Conservation (phyloP, 345 rosid species). For the Euphorbia lathyris region DNA sequence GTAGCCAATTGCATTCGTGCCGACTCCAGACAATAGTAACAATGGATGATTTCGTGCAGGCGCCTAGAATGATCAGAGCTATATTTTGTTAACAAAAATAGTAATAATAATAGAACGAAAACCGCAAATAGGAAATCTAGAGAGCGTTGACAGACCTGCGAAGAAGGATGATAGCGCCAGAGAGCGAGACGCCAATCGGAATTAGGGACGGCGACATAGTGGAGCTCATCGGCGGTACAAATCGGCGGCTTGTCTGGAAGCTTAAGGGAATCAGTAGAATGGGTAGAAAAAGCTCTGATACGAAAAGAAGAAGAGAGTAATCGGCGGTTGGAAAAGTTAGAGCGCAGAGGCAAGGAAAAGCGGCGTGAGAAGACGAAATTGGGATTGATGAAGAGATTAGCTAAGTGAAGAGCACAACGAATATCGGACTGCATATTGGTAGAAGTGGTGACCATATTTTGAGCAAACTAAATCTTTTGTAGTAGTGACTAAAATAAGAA, state of each 20-base stretch:
- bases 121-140: background rate
- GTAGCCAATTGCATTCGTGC: constrained; percentile 92
- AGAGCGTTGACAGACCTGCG: too few relatives aligned
- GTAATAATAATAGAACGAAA: background rate
- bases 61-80: constrained; percentile 38
- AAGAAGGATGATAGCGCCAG: constrained; percentile 74
- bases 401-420: constrained; percentile 45
- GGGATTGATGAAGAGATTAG: constrained; percentile 39
- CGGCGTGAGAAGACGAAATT: constrained; percentile 14
- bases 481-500: too few relatives aligned
- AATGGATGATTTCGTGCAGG: constrained; percentile 82
- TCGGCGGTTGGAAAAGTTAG: constrained; percentile 1
- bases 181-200: constrained; percentile 86
- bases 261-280: constrained; percentile 20
- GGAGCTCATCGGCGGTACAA: constrained; percentile 93
- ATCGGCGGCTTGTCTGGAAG: constrained; percentile 54
- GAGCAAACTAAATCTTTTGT: background rate
- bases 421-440: constrained; percentile 39
- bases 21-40: constrained; percentile 85
- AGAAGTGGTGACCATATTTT: constrained; percentile 3
- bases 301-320: constrained; percentile 5
- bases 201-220: constrained; percentile 61
- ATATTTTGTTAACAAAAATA: background rate
- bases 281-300: constrained; percentile 36
- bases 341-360: constrained; percentile 16